These are phyloP conservation scores for Lactifluus pinguis DNA, from an alignment of 768 basidiomycete species.

Conservation along the genomic window DNA sequence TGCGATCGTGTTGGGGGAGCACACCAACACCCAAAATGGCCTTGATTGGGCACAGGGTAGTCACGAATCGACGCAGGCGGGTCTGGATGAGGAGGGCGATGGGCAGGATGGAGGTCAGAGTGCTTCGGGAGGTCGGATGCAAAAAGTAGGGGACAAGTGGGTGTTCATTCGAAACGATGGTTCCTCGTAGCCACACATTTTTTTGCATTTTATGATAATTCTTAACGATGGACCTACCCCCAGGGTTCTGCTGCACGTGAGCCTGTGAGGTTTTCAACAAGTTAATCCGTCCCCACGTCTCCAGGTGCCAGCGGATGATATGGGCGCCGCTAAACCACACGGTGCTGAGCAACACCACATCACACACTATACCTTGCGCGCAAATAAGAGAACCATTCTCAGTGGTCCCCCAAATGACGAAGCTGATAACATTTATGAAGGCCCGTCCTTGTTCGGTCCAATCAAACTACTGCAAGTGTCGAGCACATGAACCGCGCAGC, in stretches of 20 bases:
- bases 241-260: background rate
- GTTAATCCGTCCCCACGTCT: no score
- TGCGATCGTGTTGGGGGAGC: conserved; percentile 51
- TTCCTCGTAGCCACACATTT: conserved; percentile 6
- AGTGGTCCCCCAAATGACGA: background rate
- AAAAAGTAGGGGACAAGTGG: conserved; percentile 65
- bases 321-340: no score
- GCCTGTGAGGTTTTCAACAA: background rate
- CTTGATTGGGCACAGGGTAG: conserved; percentile 15
- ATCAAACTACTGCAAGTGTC: background rate
- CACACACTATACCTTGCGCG: no score
- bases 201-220: conserved; percentile 14
- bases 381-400: background rate
- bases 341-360: no score
- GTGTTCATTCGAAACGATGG: conserved; percentile 43
- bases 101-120: conserved; percentile 1
- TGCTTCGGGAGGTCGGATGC: conserved; percentile 38
- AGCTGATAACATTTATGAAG: background rate
- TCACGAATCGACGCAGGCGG: background rate
- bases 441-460: background rate
- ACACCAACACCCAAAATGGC: conserved; percentile 21
- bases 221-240: background rate
- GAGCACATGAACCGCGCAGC: background rate
- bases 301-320: background rate
- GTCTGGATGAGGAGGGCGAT: conserved; percentile 1